Conservation (phyloP, 2,329 filamentous ascomycete species). For the Geosmithia morbida region DNA sequence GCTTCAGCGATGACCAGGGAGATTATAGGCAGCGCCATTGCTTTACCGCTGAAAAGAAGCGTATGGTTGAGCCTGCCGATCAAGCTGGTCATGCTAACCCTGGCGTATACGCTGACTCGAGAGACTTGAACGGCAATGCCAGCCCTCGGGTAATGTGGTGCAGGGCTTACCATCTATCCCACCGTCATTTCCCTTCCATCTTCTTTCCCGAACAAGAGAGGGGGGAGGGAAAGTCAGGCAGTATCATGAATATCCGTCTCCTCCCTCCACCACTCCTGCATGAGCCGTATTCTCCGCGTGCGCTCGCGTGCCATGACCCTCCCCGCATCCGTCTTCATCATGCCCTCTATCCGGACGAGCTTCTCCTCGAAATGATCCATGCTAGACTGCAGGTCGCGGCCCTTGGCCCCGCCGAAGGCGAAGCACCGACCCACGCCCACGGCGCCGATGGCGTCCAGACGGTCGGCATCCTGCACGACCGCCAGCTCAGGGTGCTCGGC, state of each 20-base stretch:
- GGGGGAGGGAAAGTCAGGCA: neutral
- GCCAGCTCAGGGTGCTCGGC: conserved; percentile 43
- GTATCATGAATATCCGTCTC: conserved; percentile 20
- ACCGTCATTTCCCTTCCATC: too few relatives aligned
- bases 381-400: conserved; percentile 43
- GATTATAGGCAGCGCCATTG: too few relatives aligned
- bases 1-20: too few relatives aligned
- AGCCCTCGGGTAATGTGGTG: too few relatives aligned
- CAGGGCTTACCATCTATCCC: too few relatives aligned
- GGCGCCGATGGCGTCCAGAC: conserved; percentile 80
- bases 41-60: too few relatives aligned
- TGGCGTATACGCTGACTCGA: too few relatives aligned
- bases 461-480: conserved; percentile 83
- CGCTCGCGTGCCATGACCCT: conserved; percentile 35
- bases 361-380: conserved; percentile 69
- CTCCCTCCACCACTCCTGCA: conserved; percentile 44
- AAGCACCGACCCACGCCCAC: conserved; percentile 62
- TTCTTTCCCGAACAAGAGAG: too few relatives aligned
- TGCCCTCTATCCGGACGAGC: conserved; percentile 46
- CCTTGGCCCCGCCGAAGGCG: conserved; percentile 52
- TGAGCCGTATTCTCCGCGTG: conserved; percentile 34
- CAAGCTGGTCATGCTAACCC: too few relatives aligned
- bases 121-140: too few relatives aligned
- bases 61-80: too few relatives aligned
- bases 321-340: conserved; percentile 50